Conservation (phyloP, 225 moss, liverwort and hornwort genomes). For the Pleurozium schreberi region DNA sequence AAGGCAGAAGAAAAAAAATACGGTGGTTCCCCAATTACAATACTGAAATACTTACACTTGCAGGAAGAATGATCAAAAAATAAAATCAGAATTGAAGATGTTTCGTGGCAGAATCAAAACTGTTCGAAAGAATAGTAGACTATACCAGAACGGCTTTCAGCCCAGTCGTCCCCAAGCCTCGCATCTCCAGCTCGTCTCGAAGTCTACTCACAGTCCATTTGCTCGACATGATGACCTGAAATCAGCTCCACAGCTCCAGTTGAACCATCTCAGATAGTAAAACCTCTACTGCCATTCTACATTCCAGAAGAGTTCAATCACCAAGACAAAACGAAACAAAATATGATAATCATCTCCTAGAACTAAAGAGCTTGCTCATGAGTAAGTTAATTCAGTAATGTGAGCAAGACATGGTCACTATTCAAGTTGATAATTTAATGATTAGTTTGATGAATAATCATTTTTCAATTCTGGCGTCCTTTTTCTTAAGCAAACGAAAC, state of each 20-base stretch:
- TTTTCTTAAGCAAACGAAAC: background rate
- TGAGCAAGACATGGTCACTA: background rate
- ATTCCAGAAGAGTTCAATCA: background rate
- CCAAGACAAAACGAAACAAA: background rate
- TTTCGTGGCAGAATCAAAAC: background rate
- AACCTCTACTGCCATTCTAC: background rate
- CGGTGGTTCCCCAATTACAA: background rate
- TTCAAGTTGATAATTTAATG: background rate
- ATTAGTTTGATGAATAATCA: background rate
- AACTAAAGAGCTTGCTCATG: background rate
- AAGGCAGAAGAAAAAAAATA: background rate
- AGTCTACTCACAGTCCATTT: slow-evolving; percentile 57
- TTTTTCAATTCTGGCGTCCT: background rate
- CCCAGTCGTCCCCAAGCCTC: slow-evolving; percentile 64
- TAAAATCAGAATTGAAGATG: background rate
- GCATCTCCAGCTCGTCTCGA: slow-evolving; percentile 58
- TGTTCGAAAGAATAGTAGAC: background rate
- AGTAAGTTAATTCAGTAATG: background rate
- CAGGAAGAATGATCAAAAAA: background rate
- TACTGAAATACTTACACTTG: background rate
- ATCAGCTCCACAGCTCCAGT: background rate
- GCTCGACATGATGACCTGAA: slow-evolving; percentile 39
- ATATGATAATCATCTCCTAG: background rate
- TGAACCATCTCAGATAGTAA: background rate
- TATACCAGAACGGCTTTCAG: slow-evolving; percentile 66